A percentile compares a stretch with the other conserved stretches of the same genome.
Conservation (phyloP, 345 rosid species). For the Gossypium australe region DNA sequence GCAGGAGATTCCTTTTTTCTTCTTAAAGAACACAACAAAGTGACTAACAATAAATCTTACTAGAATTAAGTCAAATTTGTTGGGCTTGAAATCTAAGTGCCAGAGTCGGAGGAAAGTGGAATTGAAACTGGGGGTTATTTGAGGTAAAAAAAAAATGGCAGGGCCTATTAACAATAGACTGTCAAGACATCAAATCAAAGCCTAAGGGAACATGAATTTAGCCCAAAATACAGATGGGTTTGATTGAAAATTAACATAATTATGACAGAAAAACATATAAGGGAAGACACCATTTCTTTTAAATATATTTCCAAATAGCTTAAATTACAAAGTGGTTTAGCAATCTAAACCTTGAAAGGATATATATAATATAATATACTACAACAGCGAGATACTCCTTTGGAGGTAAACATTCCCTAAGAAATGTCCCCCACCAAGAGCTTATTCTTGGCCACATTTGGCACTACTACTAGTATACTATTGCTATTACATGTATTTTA, state of each 20-base stretch:
- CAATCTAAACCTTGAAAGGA: not conserved
- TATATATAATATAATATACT: not conserved
- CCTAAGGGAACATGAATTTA: not conserved
- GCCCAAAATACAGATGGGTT: not conserved
- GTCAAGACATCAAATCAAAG: not conserved
- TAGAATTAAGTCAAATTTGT: not conserved
- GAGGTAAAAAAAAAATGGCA: not conserved
- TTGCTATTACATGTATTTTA: not conserved
- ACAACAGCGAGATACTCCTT: not conserved
- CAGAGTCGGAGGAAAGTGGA: not conserved
- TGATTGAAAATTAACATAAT: not conserved
- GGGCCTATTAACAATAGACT: not conserved
- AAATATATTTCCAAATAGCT: not conserved
- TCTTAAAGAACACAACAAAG: not conserved
- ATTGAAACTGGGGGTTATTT: not conserved
- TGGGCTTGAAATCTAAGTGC: conserved; percentile 6
- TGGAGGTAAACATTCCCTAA: not conserved
- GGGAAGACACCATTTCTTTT: not conserved
- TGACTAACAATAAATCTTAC: not conserved
- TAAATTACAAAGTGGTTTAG: not conserved
- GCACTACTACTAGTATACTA: not conserved
- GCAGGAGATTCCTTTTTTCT: conserved; percentile 9
- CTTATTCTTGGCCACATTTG: conserved; percentile 5
- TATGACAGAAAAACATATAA: not conserved
- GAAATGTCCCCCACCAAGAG: not conserved